Evolutionary conservation across 1,284 basidiomycete genomes (phyloP).

Genomic region (Puccinia hordei): DNA sequence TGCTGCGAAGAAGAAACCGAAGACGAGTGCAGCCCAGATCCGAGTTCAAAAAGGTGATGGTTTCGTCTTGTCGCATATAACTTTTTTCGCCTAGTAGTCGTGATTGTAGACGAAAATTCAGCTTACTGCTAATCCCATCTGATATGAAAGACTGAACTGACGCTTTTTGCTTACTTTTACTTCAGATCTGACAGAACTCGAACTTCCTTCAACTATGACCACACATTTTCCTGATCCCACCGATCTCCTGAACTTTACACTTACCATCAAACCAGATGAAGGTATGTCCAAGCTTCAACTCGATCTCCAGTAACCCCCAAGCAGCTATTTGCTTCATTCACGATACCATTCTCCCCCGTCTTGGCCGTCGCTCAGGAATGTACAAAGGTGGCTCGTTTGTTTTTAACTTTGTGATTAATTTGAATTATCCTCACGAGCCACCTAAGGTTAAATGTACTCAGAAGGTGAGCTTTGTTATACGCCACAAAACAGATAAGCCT

Average conservation of each 20-base stretch:
- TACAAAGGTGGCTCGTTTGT: slow-evolving; percentile 91
- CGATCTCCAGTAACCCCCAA: neutral
- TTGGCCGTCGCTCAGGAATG: slow-evolving; percentile 71
- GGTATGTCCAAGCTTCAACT: slow-evolving; percentile 63
- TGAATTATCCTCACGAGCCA: slow-evolving; percentile 97
- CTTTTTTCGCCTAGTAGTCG: neutral
- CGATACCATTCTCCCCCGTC: neutral
- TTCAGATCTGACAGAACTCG: slow-evolving; percentile 91
- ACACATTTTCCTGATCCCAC: slow-evolving; percentile 86
- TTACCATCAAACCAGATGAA: slow-evolving; percentile 95
- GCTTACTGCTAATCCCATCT: neutral
- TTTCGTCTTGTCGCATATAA: neutral
- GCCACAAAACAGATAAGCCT: neutral
- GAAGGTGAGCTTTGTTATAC: slow-evolving; percentile 68
- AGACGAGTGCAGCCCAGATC: slow-evolving; percentile 95
- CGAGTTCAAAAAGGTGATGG: slow-evolving; percentile 91
- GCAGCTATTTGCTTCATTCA: neutral
- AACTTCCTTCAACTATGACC: slow-evolving; percentile 93
- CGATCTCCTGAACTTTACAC: slow-evolving; percentile 91
- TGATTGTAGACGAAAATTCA: neutral
- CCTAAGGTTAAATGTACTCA: slow-evolving; percentile 98
- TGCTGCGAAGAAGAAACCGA: slow-evolving; percentile 90
- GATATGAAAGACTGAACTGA: neutral
- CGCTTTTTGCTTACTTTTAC: neutral
- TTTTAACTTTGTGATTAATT: slow-evolving; percentile 93